Evolutionary conservation across 148 eudicot genomes (phyloP).

Genomic region (Chenopodium quinoa): DNA sequence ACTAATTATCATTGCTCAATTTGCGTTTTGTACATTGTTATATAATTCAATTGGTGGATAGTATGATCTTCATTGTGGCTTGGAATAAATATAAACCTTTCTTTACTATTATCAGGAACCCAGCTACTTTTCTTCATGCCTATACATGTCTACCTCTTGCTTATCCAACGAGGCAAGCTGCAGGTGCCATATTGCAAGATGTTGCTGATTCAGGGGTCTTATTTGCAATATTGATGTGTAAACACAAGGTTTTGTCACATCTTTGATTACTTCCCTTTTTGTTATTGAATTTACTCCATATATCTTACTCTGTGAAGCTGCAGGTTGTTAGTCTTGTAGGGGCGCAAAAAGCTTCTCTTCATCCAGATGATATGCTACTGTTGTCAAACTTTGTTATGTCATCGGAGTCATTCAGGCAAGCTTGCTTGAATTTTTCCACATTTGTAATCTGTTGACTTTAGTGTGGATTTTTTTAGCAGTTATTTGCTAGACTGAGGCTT

Average conservation of each 20-base stretch:
- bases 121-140: slow-evolving; percentile 97
- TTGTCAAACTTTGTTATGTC: slow-evolving; percentile 93
- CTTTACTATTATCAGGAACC: slow-evolving; percentile 58
- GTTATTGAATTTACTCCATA: background rate
- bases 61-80: background rate
- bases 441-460: background rate
- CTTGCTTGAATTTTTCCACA: slow-evolving; percentile 15
- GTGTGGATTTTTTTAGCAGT: slow-evolving; percentile 2
- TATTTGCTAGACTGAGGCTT: background rate
- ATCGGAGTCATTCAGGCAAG: slow-evolving; percentile 90
- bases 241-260: slow-evolving; percentile 60
- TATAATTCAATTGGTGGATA: background rate
- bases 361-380: slow-evolving; percentile 95
- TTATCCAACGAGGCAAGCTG: slow-evolving; percentile 91
- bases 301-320: slow-evolving; percentile 30
- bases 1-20: background rate
- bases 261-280: background rate
- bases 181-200: slow-evolving; percentile 90
- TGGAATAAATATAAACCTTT: background rate
- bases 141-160: slow-evolving; percentile 97
- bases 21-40: background rate
- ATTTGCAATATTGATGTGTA: slow-evolving; percentile 93
- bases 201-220: slow-evolving; percentile 94
- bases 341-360: slow-evolving; percentile 89
- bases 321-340: slow-evolving; percentile 97